phyloP scores from a whole-genome alignment of 1,284 basidiomycete genomes.

The Taiwanofungus camphoratus region DNA sequence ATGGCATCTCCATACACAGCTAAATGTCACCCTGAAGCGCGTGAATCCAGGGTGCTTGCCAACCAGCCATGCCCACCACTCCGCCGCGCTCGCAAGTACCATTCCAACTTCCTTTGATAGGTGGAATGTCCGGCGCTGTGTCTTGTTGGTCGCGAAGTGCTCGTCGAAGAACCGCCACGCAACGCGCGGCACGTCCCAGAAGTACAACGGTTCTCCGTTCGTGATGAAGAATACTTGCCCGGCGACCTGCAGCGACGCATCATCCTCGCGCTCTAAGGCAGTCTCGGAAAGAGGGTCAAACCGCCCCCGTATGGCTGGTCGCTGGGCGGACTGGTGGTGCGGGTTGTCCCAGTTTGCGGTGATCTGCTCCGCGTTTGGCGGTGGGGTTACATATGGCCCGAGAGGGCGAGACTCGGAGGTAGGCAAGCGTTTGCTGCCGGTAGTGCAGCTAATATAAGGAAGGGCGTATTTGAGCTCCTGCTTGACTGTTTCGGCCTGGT shows the following conservation, averaged over 20 bases:
- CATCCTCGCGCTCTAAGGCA: constrained; percentile 43
- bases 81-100: constrained; percentile 64
- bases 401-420: constrained; percentile 75
- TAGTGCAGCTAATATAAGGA: constrained; percentile 57
- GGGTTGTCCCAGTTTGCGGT: constrained; percentile 56
- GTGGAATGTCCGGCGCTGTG: constrained; percentile 33
- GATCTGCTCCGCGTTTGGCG: constrained; percentile 53
- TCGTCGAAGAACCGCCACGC: constrained; percentile 83
- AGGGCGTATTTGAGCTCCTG: constrained; percentile 45
- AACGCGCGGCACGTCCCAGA: constrained; percentile 90
- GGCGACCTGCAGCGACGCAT: constrained; percentile 68
- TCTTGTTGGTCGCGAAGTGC: constrained; percentile 24
- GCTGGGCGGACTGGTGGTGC: constrained; percentile 36
- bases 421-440: constrained; percentile 59
- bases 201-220: constrained; percentile 93
- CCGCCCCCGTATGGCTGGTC: constrained; percentile 68
- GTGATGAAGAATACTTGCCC: constrained; percentile 98
- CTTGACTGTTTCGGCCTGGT: constrained; percentile 36
- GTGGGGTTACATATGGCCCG: constrained; percentile 68
- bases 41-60: constrained; percentile 90
- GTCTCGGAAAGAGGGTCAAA: constrained; percentile 67
- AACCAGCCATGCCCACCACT: constrained; percentile 70
- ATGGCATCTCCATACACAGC: constrained; percentile 76
- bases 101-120: constrained; percentile 68
- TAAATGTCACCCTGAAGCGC: constrained; percentile 78